phyloP scores from a whole-genome alignment of 2,329 filamentous ascomycete species.

The Colletotrichum brevisporum region DNA sequence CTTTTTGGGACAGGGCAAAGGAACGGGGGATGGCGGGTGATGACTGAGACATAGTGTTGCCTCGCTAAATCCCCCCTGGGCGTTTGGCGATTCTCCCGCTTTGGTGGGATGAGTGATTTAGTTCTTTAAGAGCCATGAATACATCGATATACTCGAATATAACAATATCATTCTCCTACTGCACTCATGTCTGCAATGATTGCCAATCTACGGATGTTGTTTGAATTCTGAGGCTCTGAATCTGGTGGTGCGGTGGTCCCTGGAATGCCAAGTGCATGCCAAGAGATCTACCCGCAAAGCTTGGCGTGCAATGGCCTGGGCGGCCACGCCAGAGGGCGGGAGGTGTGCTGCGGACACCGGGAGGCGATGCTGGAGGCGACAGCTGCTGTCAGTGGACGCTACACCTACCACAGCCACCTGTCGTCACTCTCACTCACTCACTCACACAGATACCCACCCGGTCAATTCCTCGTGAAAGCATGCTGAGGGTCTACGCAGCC shows the following conservation, averaged over 20 bases:
- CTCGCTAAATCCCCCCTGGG: neutral
- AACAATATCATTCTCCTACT: too few species aligned
- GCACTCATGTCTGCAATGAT: neutral
- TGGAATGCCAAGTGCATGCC: constrained; percentile 34
- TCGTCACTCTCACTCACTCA: neutral
- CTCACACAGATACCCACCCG: too few species aligned
- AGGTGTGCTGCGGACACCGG: constrained; percentile 5
- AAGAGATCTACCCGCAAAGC: constrained; percentile 39
- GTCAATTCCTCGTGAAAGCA: too few species aligned
- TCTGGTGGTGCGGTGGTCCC: constrained; percentile 15
- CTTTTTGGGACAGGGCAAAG: neutral
- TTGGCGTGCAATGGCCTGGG: constrained; percentile 27
- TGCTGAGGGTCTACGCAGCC: too few species aligned
- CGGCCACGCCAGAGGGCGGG: constrained; percentile 1
- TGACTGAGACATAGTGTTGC: neutral
- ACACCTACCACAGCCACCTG: neutral
- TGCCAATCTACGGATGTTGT: neutral
- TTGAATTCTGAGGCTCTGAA: constrained; percentile 1
- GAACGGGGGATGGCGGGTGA: neutral
- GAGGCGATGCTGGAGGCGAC: constrained; percentile 5
- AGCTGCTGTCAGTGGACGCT: neutral
- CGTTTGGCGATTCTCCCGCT: constrained; percentile 31
- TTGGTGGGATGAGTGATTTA: constrained; percentile 4
- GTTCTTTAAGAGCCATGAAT: neutral
- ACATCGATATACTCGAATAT: neutral